Percentiles rank a stretch among this genome's conserved stretches.
Evolutionary conservation across 2,329 filamentous ascomycete species (phyloP).

Genomic region (Aspergillus novofumigatus): DNA sequence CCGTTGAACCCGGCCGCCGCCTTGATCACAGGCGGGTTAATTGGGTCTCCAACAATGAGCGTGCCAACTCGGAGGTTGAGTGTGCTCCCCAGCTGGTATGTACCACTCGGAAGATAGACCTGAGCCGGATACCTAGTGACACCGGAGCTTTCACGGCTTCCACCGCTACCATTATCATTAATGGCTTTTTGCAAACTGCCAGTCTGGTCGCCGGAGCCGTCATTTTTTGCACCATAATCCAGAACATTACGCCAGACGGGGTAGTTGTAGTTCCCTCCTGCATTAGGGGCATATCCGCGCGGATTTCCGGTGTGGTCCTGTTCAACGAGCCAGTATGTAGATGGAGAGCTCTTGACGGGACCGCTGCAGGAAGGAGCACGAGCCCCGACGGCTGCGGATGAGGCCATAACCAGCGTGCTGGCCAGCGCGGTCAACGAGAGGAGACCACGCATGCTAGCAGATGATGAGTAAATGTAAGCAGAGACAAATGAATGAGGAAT

Average conservation of each 20-base stretch:
- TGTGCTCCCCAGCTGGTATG: conserved; percentile 21
- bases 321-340: conserved; percentile 21
- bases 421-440: conserved; percentile 10
- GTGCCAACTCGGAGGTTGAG: conserved; percentile 27
- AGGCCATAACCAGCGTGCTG: conserved; percentile 8
- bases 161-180: conserved; percentile 23
- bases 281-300: conserved; percentile 22
- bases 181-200: conserved; percentile 24
- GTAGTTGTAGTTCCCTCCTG: conserved; percentile 12
- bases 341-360: conserved; percentile 1
- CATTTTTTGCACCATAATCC: conserved; percentile 22
- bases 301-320: conserved; percentile 22
- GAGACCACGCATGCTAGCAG: conserved; percentile 11
- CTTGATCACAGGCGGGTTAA: conserved; percentile 26
- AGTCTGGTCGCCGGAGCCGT: conserved; percentile 24
- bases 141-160: conserved; percentile 22
- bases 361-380: conserved; percentile 13
- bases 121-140: conserved; percentile 25
- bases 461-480: background rate
- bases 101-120: conserved; percentile 26
- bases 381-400: conserved; percentile 8
- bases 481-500: background rate
- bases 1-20: conserved; percentile 21
- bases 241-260: conserved; percentile 27
- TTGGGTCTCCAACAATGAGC: conserved; percentile 30